Base-by-base conservation (phyloP, 176 grass and related monocot genomes). In the Triticum monococcum region DNA sequence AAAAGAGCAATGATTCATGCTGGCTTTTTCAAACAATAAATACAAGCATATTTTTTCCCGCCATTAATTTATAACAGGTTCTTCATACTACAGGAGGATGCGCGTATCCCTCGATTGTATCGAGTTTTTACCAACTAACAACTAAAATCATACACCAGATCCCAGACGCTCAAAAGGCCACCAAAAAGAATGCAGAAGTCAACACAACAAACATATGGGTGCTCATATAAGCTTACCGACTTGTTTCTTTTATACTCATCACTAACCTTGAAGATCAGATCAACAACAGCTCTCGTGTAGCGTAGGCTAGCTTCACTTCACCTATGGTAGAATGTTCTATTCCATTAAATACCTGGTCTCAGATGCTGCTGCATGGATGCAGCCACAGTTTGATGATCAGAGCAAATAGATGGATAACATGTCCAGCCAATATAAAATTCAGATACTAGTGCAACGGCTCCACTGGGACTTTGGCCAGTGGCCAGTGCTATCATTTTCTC, bases 291-390 rank as follows among this genome's bases (percentile, higher is more conserved):
- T 4, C 7, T 5, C 61, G 60, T 11, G 82, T 41, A 56, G 68
- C 16, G 69, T 45, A 75, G 62, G 13, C 43, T 64, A 81, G 37
- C 43, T 64, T 78, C 71, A 81, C 41, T 64, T 78, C 72, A 82
- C 16, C 73, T 76, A 40, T 81, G 70, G 87, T 88, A 8, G 86
- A 91, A 91, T 91, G 89, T 88, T 91, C 81, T 64, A 81, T 76
- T 45, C 28, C 16, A 54, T 81, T 71, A 78, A 81, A 85, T 63
- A 88, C 28, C 60, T 6, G 36, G 16, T 32, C 61, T 85, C 77
- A 77, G 81, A 88, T 81, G 76, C 70, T 73, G 86, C 30, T 68
- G 86, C 62, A 24, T 56, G 85, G 81, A 84, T 76, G 77, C 76
- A 85, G 46, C 61, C 86, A 84, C 46, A 88, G 89, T 84, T 75